Base-by-base conservation (phyloP, 306 rosid genomes). In the Rubus idaeus region DNA sequence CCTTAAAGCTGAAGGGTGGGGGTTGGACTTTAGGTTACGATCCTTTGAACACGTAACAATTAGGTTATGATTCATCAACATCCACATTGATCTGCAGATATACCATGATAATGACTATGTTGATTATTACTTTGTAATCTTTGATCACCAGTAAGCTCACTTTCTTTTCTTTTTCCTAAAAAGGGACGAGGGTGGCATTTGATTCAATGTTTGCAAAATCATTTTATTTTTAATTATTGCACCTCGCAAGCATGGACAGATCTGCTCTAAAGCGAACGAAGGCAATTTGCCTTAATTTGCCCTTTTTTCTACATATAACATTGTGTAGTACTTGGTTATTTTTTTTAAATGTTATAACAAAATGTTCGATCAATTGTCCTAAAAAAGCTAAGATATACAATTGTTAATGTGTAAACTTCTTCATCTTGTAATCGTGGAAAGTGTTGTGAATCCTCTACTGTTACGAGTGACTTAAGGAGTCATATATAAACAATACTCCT, bases 1-100 rank as follows among this genome's bases (percentile, higher is more conserved):
- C 50, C 70, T 60, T 45, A 16, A 60, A 45, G 78, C 3, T 60
- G 69, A 14, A 57, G 51, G 51, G 53, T 56, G 76, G 77, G 67
- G 67, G 44, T 13, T 56, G 16, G 51, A 57, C 77, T 57, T 44
- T 73, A 73, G 51, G 35, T 30, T 30, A 30, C 2, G 35, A 30
- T 30, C 9, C 45, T 73, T 26, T 40, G 18, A 69, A 13, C 41
- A 10, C 13, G 66, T 26, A 46, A 14, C 57, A 40, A 40, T 37
- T 16, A 16, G 70, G 23, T 37, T 10, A 40, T 18, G 20, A 56
- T 42, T 42, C 47, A 20, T 16, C 67, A n/a, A 71, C 46, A 51
- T 71, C 74, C 30, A 69, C 13, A 26, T 20, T 10, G 14, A 68
- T 42, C 20, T 57, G 10, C 21, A 20, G 37, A n/a, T 7, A 68